Evolutionary conservation across 1,284 basidiomycete species (phyloP).

Genomic region (Leccinum subrobustum): DNA sequence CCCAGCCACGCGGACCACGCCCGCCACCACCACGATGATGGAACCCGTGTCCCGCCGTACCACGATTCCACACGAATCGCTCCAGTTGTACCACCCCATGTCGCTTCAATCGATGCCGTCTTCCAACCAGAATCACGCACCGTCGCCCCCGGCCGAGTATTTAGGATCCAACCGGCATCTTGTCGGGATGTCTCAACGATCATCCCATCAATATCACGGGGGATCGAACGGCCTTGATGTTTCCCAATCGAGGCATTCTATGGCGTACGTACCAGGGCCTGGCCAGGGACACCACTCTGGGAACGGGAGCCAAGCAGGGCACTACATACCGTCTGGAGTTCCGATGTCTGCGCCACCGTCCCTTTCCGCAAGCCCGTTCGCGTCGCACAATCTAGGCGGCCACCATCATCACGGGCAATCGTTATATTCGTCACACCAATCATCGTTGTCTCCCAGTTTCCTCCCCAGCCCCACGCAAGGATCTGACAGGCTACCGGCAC

Average conservation of each 20-base stretch:
- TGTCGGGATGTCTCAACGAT: slow-evolving; percentile 30
- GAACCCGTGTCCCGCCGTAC: slow-evolving; percentile 38
- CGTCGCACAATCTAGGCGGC: slow-evolving; percentile 33
- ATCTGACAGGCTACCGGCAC: slow-evolving; percentile 33
- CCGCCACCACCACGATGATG: slow-evolving; percentile 36
- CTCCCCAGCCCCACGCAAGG: slow-evolving; percentile 32
- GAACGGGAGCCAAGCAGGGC: slow-evolving; percentile 18
- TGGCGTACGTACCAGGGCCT: slow-evolving; percentile 30
- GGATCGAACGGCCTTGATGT: slow-evolving; percentile 24
- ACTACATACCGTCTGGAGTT: slow-evolving; percentile 45
- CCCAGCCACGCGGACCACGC: slow-evolving; percentile 45
- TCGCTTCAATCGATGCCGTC: slow-evolving; percentile 55
- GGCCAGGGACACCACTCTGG: slow-evolving; percentile 36
- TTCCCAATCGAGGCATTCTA: slow-evolving; percentile 31
- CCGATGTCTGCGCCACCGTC: slow-evolving; percentile 53
- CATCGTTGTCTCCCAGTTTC: slow-evolving; percentile 29
- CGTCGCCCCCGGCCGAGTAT: slow-evolving; percentile 27
- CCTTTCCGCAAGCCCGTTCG: slow-evolving; percentile 46
- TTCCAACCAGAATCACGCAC: slow-evolving; percentile 24
- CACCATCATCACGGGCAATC: slow-evolving; percentile 32
- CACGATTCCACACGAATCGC: slow-evolving; percentile 51
- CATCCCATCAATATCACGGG: slow-evolving; percentile 31
- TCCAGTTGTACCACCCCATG: slow-evolving; percentile 65
- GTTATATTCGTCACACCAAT: slow-evolving; percentile 31
- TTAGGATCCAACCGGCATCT: slow-evolving; percentile 31